Percentiles rank a stretch among this genome's conserved stretches.
Conservation (phyloP, 306 rosid genomes). For the Albizia julibrissin region DNA sequence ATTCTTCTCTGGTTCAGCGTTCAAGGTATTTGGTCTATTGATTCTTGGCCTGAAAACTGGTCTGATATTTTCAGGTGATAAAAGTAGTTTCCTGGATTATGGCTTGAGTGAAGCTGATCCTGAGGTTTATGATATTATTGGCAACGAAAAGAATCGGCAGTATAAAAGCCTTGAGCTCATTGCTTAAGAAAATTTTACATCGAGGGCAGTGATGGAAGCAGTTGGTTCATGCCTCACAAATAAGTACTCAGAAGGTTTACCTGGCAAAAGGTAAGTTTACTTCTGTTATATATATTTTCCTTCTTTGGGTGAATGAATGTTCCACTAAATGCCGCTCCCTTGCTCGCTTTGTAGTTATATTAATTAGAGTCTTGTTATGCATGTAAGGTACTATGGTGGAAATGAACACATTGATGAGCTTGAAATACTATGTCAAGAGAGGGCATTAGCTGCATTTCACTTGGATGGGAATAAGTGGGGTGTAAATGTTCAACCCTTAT, state of each 20-base stretch:
- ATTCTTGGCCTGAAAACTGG: slow-evolving; percentile 5
- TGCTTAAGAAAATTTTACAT: slow-evolving; percentile 94
- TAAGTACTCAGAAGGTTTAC: slow-evolving; percentile 94
- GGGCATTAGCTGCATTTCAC: slow-evolving; percentile 86
- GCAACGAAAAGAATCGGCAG: slow-evolving; percentile 78
- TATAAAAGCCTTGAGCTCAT: slow-evolving; percentile 93
- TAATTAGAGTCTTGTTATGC: slow-evolving; percentile 1
- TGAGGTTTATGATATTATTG: slow-evolving; percentile 65
- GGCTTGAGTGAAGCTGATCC: slow-evolving; percentile 85
- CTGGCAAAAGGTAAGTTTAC: slow-evolving; percentile 81
- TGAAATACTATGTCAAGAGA: slow-evolving; percentile 80
- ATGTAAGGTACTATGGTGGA: slow-evolving; percentile 88
- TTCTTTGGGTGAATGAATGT: not conserved
- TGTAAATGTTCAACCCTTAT: slow-evolving; percentile 92
- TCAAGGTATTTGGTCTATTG: not conserved
- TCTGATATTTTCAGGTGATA: slow-evolving; percentile 44
- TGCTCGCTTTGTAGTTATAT: slow-evolving; percentile 4
- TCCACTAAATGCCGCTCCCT: slow-evolving; percentile 1
- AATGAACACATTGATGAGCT: slow-evolving; percentile 93
- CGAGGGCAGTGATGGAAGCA: slow-evolving; percentile 97
- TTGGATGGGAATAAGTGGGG: slow-evolving; percentile 82
- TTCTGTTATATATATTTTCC: not conserved
- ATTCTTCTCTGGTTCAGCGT: slow-evolving; percentile 11
- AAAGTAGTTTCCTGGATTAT: slow-evolving; percentile 59
- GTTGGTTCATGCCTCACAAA: slow-evolving; percentile 96